Evolutionary conservation across 2,329 filamentous ascomycete species (phyloP).

Genomic region (Phaeosphaeriaceae sp.): DNA sequence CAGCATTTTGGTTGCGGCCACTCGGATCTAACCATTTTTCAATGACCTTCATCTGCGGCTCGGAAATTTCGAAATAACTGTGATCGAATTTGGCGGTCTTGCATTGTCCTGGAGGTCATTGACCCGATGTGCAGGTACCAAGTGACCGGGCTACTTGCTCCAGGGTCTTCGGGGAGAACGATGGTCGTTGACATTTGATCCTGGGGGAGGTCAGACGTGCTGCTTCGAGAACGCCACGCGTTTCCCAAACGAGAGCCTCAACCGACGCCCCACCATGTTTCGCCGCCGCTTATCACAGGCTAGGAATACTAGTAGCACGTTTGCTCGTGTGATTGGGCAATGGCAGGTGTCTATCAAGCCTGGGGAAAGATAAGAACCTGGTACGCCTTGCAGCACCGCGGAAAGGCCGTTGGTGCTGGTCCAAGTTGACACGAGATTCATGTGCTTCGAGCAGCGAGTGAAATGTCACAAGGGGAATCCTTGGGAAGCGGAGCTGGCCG

Average conservation of each 20-base stretch:
- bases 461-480: constrained; percentile 18
- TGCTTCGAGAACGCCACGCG: constrained; percentile 40
- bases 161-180: constrained; percentile 32
- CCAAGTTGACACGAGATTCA: constrained; percentile 23
- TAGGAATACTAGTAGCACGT: constrained; percentile 22
- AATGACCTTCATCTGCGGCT: not conserved
- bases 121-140: constrained; percentile 7
- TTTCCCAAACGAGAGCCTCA: constrained; percentile 39
- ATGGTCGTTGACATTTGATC: constrained; percentile 26
- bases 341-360: constrained; percentile 23
- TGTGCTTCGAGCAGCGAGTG: constrained; percentile 27
- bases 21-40: constrained; percentile 5
- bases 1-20: constrained; percentile 20
- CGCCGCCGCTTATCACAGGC: constrained; percentile 47
- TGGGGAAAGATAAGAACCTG: constrained; percentile 43
- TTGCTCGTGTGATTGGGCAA: constrained; percentile 24
- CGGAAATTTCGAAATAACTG: not conserved
- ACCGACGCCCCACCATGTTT: constrained; percentile 45
- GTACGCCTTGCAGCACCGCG: constrained; percentile 31
- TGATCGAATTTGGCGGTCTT: not conserved
- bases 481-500: constrained; percentile 41
- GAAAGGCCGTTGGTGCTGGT: constrained; percentile 24
- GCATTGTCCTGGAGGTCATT: not conserved
- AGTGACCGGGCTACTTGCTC: constrained; percentile 4
- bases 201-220: constrained; percentile 23